Conservation (phyloP, 1,284 basidiomycete species). For the Ceratobasidium sp. region DNA sequence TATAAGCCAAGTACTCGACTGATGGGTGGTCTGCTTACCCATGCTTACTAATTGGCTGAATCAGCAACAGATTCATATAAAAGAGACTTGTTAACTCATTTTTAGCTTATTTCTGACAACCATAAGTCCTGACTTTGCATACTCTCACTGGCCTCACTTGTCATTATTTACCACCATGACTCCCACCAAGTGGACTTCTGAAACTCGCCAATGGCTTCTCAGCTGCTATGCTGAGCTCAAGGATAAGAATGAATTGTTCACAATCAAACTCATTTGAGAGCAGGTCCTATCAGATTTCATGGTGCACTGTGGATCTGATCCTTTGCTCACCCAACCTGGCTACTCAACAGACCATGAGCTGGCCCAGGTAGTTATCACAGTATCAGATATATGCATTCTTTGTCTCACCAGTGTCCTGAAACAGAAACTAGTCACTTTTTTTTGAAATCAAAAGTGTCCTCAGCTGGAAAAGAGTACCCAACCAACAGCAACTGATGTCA, state of each 20-base stretch:
- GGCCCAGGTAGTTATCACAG: neutral
- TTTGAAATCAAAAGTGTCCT: neutral
- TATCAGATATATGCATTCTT: too few relatives aligned
- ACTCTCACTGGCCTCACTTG: too few relatives aligned
- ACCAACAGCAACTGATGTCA: neutral
- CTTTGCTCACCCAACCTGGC: neutral
- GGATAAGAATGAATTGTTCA: neutral
- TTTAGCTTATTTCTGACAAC: too few relatives aligned
- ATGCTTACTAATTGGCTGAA: too few relatives aligned
- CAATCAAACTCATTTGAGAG: neutral
- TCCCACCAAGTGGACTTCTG: neutral
- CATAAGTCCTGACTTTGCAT: too few relatives aligned
- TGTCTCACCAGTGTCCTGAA: too few relatives aligned
- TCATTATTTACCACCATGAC: neutral
- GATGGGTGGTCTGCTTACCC: too few relatives aligned
- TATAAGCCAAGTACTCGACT: too few relatives aligned
- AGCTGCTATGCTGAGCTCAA: neutral
- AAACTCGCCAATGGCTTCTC: neutral
- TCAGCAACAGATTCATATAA: too few relatives aligned
- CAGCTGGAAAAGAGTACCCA: neutral
- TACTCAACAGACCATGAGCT: neutral
- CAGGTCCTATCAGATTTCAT: neutral
- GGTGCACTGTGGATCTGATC: neutral
- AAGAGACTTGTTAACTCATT: too few relatives aligned
- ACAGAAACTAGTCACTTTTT: neutral